A percentile compares a stretch with the other conserved stretches of the same genome.
These are phyloP conservation scores for Protostelium mycophagum DNA, from an alignment of 78 protist genomes.

Conservation along the genomic window DNA sequence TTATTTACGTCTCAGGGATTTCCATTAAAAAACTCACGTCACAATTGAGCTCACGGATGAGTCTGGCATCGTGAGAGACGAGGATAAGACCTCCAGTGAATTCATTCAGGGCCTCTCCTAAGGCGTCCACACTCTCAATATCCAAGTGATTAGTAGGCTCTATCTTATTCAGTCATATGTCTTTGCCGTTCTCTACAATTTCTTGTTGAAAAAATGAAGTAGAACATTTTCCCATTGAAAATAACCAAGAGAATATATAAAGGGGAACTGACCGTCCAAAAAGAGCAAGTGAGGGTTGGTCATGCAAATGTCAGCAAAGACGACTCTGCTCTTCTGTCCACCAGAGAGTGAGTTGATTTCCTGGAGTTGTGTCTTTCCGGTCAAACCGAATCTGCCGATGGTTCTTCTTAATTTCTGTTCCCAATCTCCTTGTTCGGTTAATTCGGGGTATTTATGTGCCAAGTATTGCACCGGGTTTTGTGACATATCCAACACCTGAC, in stretches of 20 bases:
- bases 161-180: slow-evolving; percentile 65
- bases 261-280: slow-evolving; percentile 38
- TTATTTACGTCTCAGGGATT: too few relatives aligned
- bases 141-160: slow-evolving; percentile 95
- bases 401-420: slow-evolving; percentile 12
- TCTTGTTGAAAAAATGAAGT: neutral
- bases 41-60: slow-evolving; percentile 40
- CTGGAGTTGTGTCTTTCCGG: slow-evolving; percentile 30
- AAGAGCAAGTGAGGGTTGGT: slow-evolving; percentile 87
- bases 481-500: neutral
- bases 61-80: slow-evolving; percentile 79
- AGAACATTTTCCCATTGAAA: neutral
- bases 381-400: slow-evolving; percentile 76
- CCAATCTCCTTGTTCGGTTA: slow-evolving; percentile 14
- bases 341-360: slow-evolving; percentile 77
- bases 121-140: slow-evolving; percentile 79
- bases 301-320: slow-evolving; percentile 80
- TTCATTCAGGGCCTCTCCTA: slow-evolving; percentile 72
- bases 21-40: too few relatives aligned
- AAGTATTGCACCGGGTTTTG: slow-evolving; percentile 46
- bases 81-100: slow-evolving; percentile 85
- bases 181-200: neutral
- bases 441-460: slow-evolving; percentile 15
- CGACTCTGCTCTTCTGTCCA: slow-evolving; percentile 94
- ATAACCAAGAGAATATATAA: neutral